Base-by-base conservation (phyloP, 768 basidiomycete genomes). In the Ramaria rubella region DNA sequence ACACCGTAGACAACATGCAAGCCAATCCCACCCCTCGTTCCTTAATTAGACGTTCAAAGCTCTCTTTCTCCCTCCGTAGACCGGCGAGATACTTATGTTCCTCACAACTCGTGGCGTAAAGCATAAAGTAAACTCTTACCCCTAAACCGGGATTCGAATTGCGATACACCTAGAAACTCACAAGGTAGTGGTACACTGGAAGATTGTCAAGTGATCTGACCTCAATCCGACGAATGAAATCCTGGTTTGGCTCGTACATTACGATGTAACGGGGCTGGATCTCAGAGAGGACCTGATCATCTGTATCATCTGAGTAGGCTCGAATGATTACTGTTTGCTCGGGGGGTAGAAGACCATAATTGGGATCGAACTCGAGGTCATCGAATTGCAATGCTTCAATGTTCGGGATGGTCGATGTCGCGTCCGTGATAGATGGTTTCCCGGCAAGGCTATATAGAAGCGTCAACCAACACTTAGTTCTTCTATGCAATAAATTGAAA, bases 21-120 rank as follows among this genome's bases (percentile, higher is more conserved):
- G 4, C 24, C 23, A 54, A 17, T 79, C 89, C 64, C 61, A 95
- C 94, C 45, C 85, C 90, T 48, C 90, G 81, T 71, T 98, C 96
- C 64, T 85, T 87, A 68, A 99, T 97, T 23, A 99, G 72, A 55
- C 84, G 77, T 69, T 96, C 90, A 63, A 98, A 98, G 0, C 93
- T 84, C 52, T 95, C 89, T 67, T 96, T 97, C 73, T 99, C 96
- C 58, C 85, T 82, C 48, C 93, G 76, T 29, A 97, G 80, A 2
- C 85, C 87, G 27, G 89, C 86, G 29, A 99, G 79, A 69, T 96
- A 99, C 68, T 90, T 90, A 69, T 95, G 93, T 63, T 99, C 96
- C 68, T 99, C 96, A 60, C 87, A 88, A 48, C 91, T 94, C 63
- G 89, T 82, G 55, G 83, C 79, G 69, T 98, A 98, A n/a, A 92